Conservation (phyloP, 768 basidiomycete species). For the Mycena venus region DNA sequence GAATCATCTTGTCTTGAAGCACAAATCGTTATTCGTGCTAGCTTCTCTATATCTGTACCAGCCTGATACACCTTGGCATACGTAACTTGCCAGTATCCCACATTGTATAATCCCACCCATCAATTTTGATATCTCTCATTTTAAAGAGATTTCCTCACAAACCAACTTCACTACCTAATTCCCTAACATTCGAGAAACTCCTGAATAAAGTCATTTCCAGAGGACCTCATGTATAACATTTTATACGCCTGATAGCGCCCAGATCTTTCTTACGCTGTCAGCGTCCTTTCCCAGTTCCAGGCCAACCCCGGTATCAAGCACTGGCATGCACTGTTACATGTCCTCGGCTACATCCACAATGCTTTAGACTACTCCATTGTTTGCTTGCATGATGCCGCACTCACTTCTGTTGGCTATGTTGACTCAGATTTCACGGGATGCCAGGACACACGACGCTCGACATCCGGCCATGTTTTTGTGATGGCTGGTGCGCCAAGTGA, state of each 20-base stretch:
- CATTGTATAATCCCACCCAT: too few relatives aligned
- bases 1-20: too few relatives aligned
- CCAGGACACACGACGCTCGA: constrained; percentile 36
- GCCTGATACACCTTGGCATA: too few relatives aligned
- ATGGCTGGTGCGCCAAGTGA: constrained; percentile 26
- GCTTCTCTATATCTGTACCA: too few relatives aligned
- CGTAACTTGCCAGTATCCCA: too few relatives aligned
- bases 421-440: constrained; percentile 43
- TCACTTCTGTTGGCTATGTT: not conserved
- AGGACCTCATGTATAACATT: not conserved
- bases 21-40: too few relatives aligned
- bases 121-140: too few relatives aligned
- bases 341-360: not conserved
- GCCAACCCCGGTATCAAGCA: not conserved
- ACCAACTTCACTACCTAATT: too few relatives aligned
- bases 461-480: constrained; percentile 39
- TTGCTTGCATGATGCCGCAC: not conserved
- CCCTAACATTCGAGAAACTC: not conserved
- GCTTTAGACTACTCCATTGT: not conserved
- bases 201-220: not conserved
- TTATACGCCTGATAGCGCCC: not conserved
- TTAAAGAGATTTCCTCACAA: too few relatives aligned
- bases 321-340: not conserved
- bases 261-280: not conserved
- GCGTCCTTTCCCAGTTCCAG: not conserved